Evolutionary conservation across 768 basidiomycete genomes (phyloP).

Genomic region (Brasilioporus rufonigricans): DNA sequence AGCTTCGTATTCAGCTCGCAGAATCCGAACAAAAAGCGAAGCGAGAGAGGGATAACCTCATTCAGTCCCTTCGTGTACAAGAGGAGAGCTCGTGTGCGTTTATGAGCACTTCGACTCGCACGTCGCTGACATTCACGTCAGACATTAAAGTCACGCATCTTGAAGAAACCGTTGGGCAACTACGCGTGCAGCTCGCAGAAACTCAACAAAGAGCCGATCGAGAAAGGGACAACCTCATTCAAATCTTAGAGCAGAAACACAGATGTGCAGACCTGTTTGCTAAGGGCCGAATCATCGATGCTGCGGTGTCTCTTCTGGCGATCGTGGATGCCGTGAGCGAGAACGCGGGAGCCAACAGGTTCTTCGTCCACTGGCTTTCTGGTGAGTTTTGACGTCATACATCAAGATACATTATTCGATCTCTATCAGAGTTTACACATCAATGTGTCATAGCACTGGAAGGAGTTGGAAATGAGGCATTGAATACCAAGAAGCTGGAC

Average conservation of each 20-base stretch:
- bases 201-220: background rate
- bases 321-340: background rate
- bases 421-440: background rate
- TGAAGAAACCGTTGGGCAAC: background rate
- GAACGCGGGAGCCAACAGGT: background rate
- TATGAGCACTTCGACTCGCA: too few relatives aligned
- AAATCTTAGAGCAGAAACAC: background rate
- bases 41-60: background rate
- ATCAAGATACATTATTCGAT: background rate
- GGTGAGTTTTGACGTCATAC: background rate
- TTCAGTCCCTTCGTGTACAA: too few relatives aligned
- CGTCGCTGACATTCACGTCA: background rate
- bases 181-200: background rate
- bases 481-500: background rate
- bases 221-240: background rate
- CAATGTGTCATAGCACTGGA: background rate
- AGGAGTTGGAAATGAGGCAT: too few relatives aligned
- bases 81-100: background rate
- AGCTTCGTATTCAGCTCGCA: background rate
- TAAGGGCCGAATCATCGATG: background rate
- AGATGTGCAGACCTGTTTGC: background rate
- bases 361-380: background rate
- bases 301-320: background rate
- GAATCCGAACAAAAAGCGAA: background rate
- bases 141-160: background rate